Percentiles rank a stretch among this genome's conserved stretches.
These are phyloP conservation scores for Glycine latifolia DNA, from an alignment of 306 rosid genomes.

Conservation along the genomic window DNA sequence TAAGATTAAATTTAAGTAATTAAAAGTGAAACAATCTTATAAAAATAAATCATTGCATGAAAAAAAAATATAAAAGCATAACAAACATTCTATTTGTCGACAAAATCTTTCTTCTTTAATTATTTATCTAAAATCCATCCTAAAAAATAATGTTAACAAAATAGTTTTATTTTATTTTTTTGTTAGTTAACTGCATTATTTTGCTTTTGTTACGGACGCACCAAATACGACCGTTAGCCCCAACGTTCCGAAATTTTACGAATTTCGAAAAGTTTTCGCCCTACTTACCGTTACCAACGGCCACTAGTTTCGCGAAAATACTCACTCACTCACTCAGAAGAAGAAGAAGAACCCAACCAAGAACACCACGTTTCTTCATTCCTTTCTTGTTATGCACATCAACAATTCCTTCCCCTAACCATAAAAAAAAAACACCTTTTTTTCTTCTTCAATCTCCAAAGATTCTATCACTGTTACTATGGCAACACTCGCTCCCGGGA, in stretches of 20 bases:
- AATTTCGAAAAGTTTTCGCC: conserved; percentile 50
- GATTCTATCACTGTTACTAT: conserved; percentile 32
- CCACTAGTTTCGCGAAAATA: neutral
- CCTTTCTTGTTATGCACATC: neutral
- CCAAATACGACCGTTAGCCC: conserved; percentile 68
- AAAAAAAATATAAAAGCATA: neutral
- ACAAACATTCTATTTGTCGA: neutral
- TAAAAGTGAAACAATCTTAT: neutral
- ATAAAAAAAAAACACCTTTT: neutral
- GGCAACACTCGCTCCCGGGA: conserved; percentile 92
- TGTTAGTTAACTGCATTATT: neutral
- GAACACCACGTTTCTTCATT: neutral
- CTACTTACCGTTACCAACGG: conserved; percentile 68
- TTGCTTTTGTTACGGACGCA: neutral
- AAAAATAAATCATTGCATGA: too few relatives aligned
- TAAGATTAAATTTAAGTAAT: too few relatives aligned
- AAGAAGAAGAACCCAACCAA: neutral
- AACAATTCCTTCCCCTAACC: neutral
- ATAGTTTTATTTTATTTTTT: neutral
- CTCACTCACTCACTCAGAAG: too few relatives aligned
- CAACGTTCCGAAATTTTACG: conserved; percentile 50
- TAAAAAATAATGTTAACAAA: neutral
- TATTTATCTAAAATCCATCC: neutral
- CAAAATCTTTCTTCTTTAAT: neutral
- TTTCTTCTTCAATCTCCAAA: neutral